Percentiles rank a stretch among this genome's conserved stretches.
Evolutionary conservation across 768 basidiomycete species (phyloP).

Genomic region (Tremella fuciformis): DNA sequence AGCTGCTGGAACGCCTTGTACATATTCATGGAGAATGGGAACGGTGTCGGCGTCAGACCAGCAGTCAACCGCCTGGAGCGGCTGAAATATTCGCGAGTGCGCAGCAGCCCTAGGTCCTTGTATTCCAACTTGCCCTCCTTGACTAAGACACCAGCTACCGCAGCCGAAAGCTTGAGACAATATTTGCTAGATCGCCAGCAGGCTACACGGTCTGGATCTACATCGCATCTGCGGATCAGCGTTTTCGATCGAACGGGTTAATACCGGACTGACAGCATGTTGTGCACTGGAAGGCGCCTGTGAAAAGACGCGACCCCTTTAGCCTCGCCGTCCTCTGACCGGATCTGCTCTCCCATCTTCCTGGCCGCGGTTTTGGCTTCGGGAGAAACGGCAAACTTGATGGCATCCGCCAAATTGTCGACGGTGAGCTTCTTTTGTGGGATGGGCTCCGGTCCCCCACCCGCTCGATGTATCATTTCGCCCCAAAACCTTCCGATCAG

Average conservation of each 20-base stretch:
- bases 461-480: slow-evolving; percentile 63
- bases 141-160: slow-evolving; percentile 58
- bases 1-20: no score
- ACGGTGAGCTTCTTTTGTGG: slow-evolving; percentile 58
- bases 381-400: slow-evolving; percentile 57
- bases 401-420: slow-evolving; percentile 59
- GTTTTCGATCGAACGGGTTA: background rate
- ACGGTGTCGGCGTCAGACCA: slow-evolving; percentile 53
- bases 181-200: slow-evolving; percentile 60
- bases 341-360: slow-evolving; percentile 58
- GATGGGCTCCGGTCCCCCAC: slow-evolving; percentile 64
- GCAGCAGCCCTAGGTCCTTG: slow-evolving; percentile 57
- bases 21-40: slow-evolving; percentile 55
- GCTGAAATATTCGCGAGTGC: slow-evolving; percentile 34
- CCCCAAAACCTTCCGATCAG: slow-evolving; percentile 53
- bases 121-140: slow-evolving; percentile 57
- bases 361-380: slow-evolving; percentile 58
- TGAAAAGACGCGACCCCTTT: slow-evolving; percentile 60
- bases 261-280: slow-evolving; percentile 56
- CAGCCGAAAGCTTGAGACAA: slow-evolving; percentile 59
- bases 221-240: slow-evolving; percentile 55
- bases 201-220: slow-evolving; percentile 58
- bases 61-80: background rate
- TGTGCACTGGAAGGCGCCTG: slow-evolving; percentile 61
- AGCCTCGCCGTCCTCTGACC: slow-evolving; percentile 52